Evolutionary conservation across 139 green algal genomes (phyloP).

Genomic region (Asterochloris erici): DNA sequence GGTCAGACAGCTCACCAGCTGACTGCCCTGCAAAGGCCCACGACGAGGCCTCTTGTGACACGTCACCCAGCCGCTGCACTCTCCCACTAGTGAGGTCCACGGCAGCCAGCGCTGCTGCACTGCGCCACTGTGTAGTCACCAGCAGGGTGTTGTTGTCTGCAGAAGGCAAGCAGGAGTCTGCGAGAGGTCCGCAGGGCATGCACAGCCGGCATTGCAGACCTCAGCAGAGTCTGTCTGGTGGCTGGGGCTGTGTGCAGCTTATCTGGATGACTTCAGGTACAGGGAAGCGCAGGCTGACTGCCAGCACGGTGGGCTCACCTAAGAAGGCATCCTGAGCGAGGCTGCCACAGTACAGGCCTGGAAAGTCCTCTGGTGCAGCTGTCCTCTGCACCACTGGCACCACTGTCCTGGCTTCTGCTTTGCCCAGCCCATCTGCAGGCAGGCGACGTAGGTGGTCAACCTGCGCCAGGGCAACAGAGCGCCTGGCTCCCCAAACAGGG

Average conservation of each 20-base stretch:
- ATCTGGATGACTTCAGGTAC: no score
- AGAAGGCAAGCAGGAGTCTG: not conserved
- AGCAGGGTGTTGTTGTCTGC: constrained; percentile 44
- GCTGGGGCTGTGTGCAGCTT: no score
- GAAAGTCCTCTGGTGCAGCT: constrained; percentile 27
- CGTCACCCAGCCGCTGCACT: constrained; percentile 13
- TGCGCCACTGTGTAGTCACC: constrained; percentile 72
- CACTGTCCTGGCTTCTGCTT: not conserved
- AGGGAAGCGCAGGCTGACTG: no score
- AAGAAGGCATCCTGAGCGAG: constrained; percentile 37
- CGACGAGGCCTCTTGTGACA: not conserved
- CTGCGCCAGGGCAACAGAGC: no score
- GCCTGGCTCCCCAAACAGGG: no score
- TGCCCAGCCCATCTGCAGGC: not conserved
- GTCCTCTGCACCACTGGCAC: constrained; percentile 8
- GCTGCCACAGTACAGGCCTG: constrained; percentile 46
- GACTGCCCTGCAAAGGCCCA: not conserved
- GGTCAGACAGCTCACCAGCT: not conserved
- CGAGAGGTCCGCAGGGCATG: not conserved
- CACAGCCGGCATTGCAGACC: no score
- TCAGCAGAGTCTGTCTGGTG: no score
- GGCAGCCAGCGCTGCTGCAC: constrained; percentile 47
- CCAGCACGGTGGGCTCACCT: not conserved
- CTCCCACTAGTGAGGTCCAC: constrained; percentile 47
- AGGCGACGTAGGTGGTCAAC: not conserved